Conservation (phyloP, 2,329 filamentous ascomycete genomes). For the Leptosphaerulina australis region DNA sequence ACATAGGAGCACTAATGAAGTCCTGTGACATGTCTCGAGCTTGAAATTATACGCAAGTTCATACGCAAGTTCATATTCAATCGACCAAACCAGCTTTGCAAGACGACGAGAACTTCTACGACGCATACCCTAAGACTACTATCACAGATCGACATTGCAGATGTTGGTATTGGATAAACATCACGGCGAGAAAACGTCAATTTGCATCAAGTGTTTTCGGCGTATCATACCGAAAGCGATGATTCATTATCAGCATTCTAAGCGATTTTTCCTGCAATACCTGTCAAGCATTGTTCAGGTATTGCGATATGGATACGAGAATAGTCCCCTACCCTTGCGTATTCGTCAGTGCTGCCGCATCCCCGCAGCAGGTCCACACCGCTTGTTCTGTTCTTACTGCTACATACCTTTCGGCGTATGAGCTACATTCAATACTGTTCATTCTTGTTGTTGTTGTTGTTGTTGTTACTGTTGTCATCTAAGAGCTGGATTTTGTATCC, state of each 20-base stretch:
- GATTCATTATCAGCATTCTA: background rate
- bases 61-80: too few species aligned
- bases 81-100: too few species aligned
- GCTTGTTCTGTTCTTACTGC: slow-evolving; percentile 19
- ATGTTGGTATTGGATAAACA: background rate
- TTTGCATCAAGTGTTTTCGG: background rate
- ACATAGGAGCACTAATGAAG: too few species aligned
- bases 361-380: slow-evolving; percentile 34
- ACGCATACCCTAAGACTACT: background rate
- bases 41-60: too few species aligned
- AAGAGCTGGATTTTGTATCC: background rate
- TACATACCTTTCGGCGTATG: background rate
- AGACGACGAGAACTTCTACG: background rate
- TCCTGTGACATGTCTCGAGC: background rate
- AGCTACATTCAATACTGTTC: background rate
- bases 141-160: background rate
- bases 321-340: background rate
- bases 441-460: too few species aligned
- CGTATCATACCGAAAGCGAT: background rate
- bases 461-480: too few species aligned
- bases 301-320: background rate
- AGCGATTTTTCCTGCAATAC: background rate
- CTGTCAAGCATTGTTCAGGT: background rate
- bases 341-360: slow-evolving; percentile 18
- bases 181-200: background rate